Percentiles rank a stretch among this genome's conserved stretches.
Evolutionary conservation across 306 rosid genomes (phyloP).

Genomic region (Castanea mollissima): DNA sequence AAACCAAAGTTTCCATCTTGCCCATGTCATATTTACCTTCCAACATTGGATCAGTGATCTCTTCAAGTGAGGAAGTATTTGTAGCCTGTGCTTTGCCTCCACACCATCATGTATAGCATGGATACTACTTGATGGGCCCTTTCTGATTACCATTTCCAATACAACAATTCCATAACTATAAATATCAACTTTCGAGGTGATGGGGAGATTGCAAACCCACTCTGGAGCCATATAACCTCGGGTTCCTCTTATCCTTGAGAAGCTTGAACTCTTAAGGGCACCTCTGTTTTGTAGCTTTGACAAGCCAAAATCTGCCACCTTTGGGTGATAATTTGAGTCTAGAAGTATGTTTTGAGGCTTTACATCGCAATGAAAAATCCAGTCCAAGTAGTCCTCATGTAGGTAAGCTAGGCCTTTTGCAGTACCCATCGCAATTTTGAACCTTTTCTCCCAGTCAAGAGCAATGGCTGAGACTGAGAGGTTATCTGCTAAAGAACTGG

Average conservation of each 20-base stretch:
- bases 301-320: conserved; percentile 37
- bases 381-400: conserved; percentile 44
- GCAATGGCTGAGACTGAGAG: not conserved
- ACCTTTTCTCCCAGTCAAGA: conserved; percentile 31
- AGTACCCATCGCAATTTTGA: conserved; percentile 27
- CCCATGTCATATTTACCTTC: not conserved
- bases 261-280: not conserved
- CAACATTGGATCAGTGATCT: conserved; percentile 18
- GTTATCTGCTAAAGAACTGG: conserved; percentile 25
- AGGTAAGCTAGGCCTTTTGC: conserved; percentile 43
- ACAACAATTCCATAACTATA: conserved; percentile 38
- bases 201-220: conserved; percentile 31
- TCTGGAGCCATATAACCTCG: conserved; percentile 39
- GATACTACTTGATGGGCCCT: not conserved
- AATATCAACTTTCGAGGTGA: conserved; percentile 40
- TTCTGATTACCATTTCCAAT: conserved; percentile 34
- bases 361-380: conserved; percentile 38
- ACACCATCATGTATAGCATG: not conserved
- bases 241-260: conserved; percentile 33
- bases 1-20: conserved; percentile 16
- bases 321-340: conserved; percentile 20
- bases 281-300: conserved; percentile 28
- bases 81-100: conserved; percentile 1
- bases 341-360: conserved; percentile 37
- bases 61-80: not conserved